Percentiles rank a stretch among this genome's conserved stretches.
phyloP scores from a whole-genome alignment of 1,284 basidiomycete species.

The Sporisorium reilianum region DNA sequence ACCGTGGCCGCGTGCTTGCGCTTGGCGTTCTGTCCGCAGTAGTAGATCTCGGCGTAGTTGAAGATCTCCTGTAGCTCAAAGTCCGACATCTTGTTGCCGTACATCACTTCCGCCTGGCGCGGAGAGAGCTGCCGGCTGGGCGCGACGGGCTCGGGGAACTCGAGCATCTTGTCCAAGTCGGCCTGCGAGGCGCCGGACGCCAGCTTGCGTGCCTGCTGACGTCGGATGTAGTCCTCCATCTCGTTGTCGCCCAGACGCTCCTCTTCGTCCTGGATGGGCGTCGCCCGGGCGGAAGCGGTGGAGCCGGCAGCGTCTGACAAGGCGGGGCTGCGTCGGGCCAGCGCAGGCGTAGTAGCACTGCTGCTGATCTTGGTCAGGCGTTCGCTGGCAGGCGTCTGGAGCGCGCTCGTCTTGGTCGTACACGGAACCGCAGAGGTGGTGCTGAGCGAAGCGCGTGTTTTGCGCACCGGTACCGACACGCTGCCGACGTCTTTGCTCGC shows the following conservation, averaged over 20 bases:
- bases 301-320: constrained; percentile 31
- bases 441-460: constrained; percentile 43
- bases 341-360: constrained; percentile 13
- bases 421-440: constrained; percentile 12
- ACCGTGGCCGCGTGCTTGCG: constrained; percentile 69
- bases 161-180: constrained; percentile 87
- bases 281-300: constrained; percentile 24
- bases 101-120: constrained; percentile 71
- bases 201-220: constrained; percentile 88
- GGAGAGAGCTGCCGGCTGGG: constrained; percentile 80
- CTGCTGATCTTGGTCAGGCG: constrained; percentile 29
- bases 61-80: constrained; percentile 93
- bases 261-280: constrained; percentile 76
- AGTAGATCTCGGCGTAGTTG: constrained; percentile 88
- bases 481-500: constrained; percentile 8
- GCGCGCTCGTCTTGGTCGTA: constrained; percentile 16
- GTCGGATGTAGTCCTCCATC: constrained; percentile 92
- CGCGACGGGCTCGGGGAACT: constrained; percentile 88
- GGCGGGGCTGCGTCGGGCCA: constrained; percentile 38
- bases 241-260: constrained; percentile 92
- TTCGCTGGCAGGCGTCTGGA: constrained; percentile 23
- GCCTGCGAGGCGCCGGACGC: constrained; percentile 82
- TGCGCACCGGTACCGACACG: constrained; percentile 38
- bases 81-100: constrained; percentile 69
- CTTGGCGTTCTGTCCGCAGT: constrained; percentile 74